phyloP scores from a whole-genome alignment of 1,284 basidiomycete species.

The Hemileia vastatrix region DNA sequence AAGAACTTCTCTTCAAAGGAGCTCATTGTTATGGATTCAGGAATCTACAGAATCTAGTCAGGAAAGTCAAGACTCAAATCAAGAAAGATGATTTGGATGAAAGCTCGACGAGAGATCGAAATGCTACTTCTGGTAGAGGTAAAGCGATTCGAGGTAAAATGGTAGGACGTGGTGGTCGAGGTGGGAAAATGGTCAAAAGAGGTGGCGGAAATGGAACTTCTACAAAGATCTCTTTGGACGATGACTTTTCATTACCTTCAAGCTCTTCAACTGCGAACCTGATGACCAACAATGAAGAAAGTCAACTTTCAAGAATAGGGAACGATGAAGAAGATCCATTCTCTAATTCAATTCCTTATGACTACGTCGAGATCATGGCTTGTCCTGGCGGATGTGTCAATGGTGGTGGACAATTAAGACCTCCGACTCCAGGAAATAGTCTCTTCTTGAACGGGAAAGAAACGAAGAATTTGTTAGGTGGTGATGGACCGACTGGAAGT shows the following conservation, averaged over 20 bases:
- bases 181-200: too few relatives aligned
- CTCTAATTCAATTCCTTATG: conserved; percentile 48
- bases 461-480: not conserved
- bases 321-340: conserved; percentile 52
- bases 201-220: conserved; percentile 28
- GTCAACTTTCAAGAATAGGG: conserved; percentile 21
- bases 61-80: conserved; percentile 68
- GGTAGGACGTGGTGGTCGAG: not conserved
- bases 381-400: conserved; percentile 97
- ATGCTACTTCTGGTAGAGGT: not conserved
- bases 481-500: not conserved
- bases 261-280: not conserved
- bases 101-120: not conserved
- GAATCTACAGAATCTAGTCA: conserved; percentile 92
- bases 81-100: conserved; percentile 6
- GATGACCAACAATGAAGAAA: not conserved
- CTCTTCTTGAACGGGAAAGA: not conserved
- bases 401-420: conserved; percentile 71
- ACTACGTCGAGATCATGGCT: conserved; percentile 99
- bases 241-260: conserved; percentile 11
- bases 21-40: conserved; percentile 95
- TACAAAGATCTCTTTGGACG: conserved; percentile 29
- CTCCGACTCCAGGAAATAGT: conserved; percentile 25
- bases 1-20: conserved; percentile 66
- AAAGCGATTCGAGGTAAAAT: conserved; percentile 1